These are phyloP conservation scores for Punica granatum DNA, from an alignment of 345 rosid genomes.

Conservation along the genomic window DNA sequence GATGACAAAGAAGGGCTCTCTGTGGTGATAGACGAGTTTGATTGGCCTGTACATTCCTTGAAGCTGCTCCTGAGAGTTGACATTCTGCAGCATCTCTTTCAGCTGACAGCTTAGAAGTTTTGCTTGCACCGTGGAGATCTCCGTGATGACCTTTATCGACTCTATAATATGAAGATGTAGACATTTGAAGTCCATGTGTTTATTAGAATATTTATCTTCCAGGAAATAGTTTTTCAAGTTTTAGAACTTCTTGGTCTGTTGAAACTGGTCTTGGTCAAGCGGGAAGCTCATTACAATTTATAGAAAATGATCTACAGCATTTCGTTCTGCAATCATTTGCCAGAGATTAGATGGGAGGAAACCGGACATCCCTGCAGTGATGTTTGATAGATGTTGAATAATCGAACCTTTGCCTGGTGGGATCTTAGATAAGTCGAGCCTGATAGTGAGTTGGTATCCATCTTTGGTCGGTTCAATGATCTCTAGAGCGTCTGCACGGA, in stretches of 20 bases:
- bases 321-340: too few species aligned
- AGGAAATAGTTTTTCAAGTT: neutral
- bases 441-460: constrained; percentile 83
- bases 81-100: too few species aligned
- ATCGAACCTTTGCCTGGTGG: constrained; percentile 54
- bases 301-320: too few species aligned
- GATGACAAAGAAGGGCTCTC: too few species aligned
- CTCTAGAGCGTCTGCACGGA: constrained; percentile 47
- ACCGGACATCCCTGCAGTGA: constrained; percentile 6
- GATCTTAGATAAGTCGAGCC: constrained; percentile 46
- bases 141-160: constrained; percentile 44
- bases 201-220: neutral
- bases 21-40: too few species aligned
- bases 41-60: too few species aligned
- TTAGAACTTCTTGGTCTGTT: neutral
- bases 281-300: too few species aligned
- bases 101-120: constrained; percentile 52
- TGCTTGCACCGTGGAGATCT: constrained; percentile 65
- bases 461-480: constrained; percentile 64
- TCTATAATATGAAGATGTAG: too few species aligned
- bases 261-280: neutral
- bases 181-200: neutral
- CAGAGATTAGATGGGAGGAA: too few species aligned
- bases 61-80: too few species aligned
- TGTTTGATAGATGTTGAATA: neutral